phyloP scores from a whole-genome alignment of 352 stramenopile genomes.

The Pythium vanterpoolii region DNA sequence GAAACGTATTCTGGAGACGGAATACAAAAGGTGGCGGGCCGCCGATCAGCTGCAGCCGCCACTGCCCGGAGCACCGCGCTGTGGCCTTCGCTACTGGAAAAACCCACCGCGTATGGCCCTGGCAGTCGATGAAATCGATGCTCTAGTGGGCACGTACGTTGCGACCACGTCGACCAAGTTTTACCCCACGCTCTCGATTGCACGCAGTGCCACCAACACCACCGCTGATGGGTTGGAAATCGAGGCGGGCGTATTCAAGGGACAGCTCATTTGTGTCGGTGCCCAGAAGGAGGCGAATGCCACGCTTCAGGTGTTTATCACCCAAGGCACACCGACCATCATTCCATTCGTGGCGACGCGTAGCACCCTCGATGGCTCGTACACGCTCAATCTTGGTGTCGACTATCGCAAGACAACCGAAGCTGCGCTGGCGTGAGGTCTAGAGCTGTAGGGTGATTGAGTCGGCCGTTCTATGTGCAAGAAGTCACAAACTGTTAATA shows the following conservation, averaged over 20 bases:
- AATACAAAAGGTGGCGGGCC: conserved; percentile 33
- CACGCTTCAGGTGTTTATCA: background rate
- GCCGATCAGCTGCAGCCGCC: conserved; percentile 32
- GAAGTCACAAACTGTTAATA: too few relatives aligned
- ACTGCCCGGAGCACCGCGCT: conserved; percentile 32
- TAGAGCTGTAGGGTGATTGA: too few relatives aligned
- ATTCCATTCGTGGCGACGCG: background rate
- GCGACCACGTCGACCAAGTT: conserved; percentile 34
- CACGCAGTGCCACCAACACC: background rate
- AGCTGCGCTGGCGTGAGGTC: too few relatives aligned
- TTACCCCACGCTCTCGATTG: conserved; percentile 35
- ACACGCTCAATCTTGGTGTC: conserved; percentile 4
- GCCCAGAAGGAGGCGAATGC: background rate
- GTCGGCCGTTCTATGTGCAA: too few relatives aligned
- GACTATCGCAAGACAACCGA: conserved; percentile 13
- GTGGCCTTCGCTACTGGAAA: conserved; percentile 44
- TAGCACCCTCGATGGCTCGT: background rate
- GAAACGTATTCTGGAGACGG: conserved; percentile 43
- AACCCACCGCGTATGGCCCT: conserved; percentile 30
- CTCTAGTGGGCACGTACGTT: conserved; percentile 45
- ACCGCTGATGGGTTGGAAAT: background rate
- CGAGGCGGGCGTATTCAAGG: background rate
- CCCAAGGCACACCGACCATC: background rate
- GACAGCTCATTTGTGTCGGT: background rate
- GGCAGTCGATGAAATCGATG: conserved; percentile 18